Evolutionary conservation across 106 monocot genomes (phyloP), one percentile per base, ranked within the genome.

Genomic region (Phalaenopsis aphrodite): DNA sequence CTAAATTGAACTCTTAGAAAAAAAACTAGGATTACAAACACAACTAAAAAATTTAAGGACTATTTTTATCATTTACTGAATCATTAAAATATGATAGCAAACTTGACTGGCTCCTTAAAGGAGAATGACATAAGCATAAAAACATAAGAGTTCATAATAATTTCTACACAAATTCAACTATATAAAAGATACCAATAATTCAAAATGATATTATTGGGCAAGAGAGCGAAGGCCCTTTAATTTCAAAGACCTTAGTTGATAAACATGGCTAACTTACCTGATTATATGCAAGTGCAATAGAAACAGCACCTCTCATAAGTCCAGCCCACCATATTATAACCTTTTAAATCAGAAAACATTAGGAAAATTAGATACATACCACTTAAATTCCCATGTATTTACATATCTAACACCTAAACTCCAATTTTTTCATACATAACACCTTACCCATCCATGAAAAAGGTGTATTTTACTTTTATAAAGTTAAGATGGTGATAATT

Each of bases 271-370:
- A 36, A 69, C 14, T 69, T 14, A 97, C 96, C 93, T 97, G 88
- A 69, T 92, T 94, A 81, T 97, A 97, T 75, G 96, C 96, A 85
- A 94, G 94, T 81, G 96, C 96, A 64, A 97, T 92, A 38, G 96
- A 97, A 74, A 97, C 96, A 77, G 96, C 92, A 72, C 97, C 97
- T 78, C 97, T 87, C 92, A 97, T 97, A 6, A 94, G 90, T 82
- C 97, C 97, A 69, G 97, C 90, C 97, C 97, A 97, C 97, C 97
- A 97, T 85, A 97, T 92, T 64, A 82, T 86, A 55, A 97, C 86
- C 94, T 97, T 88, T 75, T 38, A 42, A 77, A 73, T 69, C 43
- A 45, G 3, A 45, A 45, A 45, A 45, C 0, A 82, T 75, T 73
- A 14, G 46, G 0, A 9, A 30, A 42, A 41, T 64, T 30, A 30